Evolutionary conservation across 805 yeast species (phyloP).

Genomic region (Candida andamanensis): DNA sequence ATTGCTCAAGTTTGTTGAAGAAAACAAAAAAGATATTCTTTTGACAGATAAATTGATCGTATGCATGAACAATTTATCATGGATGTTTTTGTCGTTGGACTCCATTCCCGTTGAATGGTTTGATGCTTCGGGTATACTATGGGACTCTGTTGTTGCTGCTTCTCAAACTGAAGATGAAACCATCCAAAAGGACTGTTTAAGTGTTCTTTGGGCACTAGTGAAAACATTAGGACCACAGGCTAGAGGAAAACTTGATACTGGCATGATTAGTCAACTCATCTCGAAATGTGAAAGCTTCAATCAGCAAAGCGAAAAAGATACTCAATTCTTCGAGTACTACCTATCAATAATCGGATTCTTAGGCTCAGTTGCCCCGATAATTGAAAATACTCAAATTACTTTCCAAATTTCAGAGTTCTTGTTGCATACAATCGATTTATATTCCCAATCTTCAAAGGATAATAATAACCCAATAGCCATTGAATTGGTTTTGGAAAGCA

Average conservation of each 20-base stretch:
- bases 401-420: conserved; percentile 42
- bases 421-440: conserved; percentile 17
- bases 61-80: conserved; percentile 66
- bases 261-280: conserved; percentile 23
- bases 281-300: conserved; percentile 13
- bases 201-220: conserved; percentile 33
- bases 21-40: conserved; percentile 20
- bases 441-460: conserved; percentile 2
- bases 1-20: conserved; percentile 32
- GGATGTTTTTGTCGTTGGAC: conserved; percentile 44
- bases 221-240: conserved; percentile 34
- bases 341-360: conserved; percentile 48
- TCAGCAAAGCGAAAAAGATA: conserved; percentile 1
- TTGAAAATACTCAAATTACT: conserved; percentile 43
- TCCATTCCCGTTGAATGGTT: conserved; percentile 38
- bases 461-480: conserved; percentile 21
- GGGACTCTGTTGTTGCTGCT: conserved; percentile 21
- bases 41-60: conserved; percentile 54
- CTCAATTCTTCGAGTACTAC: conserved; percentile 32
- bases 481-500: conserved; percentile 51
- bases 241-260: conserved; percentile 18
- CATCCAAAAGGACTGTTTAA: conserved; percentile 28
- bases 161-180: conserved; percentile 14
- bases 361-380: conserved; percentile 44
- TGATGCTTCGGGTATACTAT: conserved; percentile 19